Conservation (phyloP, 2,329 filamentous ascomycete genomes). For the Colletotrichum australisinense region DNA sequence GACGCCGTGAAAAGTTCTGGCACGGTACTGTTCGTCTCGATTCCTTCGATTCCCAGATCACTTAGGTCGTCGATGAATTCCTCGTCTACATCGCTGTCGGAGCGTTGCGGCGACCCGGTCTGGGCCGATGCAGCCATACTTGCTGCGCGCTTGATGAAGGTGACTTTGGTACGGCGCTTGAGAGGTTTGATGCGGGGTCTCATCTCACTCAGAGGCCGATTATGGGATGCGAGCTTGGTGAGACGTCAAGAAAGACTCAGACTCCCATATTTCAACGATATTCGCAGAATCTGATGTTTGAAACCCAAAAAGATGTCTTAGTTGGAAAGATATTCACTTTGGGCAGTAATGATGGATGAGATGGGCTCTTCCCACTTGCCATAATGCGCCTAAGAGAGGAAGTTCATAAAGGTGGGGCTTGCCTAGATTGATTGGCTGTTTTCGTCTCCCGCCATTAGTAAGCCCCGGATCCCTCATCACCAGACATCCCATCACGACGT, state of each 20-base stretch:
- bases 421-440: constrained; percentile 4
- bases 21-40: constrained; percentile 45
- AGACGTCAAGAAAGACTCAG: neutral
- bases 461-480: neutral
- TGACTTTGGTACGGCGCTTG: constrained; percentile 45
- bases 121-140: constrained; percentile 32
- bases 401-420: neutral
- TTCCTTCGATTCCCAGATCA: constrained; percentile 34
- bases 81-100: constrained; percentile 30
- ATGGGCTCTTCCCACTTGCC: neutral
- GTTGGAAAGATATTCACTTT: neutral
- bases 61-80: constrained; percentile 33
- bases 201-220: constrained; percentile 30
- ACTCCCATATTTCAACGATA: neutral
- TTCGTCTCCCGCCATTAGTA: neutral
- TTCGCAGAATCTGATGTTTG: neutral
- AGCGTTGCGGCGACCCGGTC: neutral
- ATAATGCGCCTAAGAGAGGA: constrained; percentile 8
- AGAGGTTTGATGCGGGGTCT: constrained; percentile 34
- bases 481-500: constrained; percentile 17
- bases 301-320: neutral
- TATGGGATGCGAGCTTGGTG: neutral
- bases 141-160: constrained; percentile 43
- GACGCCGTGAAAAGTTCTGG: constrained; percentile 67
- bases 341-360: neutral